phyloP scores from a whole-genome alignment of 768 basidiomycete species.

The Naganishia vaughanmartiniae region DNA sequence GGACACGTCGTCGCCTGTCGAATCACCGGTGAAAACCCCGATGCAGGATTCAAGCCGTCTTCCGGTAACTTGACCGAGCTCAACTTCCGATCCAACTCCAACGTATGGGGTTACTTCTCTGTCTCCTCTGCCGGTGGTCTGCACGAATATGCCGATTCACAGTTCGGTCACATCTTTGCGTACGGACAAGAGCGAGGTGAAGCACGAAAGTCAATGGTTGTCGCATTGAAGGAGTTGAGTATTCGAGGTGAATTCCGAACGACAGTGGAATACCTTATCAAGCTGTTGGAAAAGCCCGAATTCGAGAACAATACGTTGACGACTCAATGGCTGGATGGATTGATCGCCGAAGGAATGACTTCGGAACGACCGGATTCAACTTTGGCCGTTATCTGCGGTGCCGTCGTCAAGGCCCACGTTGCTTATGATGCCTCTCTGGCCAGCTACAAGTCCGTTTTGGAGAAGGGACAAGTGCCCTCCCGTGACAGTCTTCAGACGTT shows the following conservation, averaged over 20 bases:
- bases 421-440: conserved; percentile 82
- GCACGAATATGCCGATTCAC: conserved; percentile 98
- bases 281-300: conserved; percentile 87
- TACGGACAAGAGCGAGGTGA: conserved; percentile 95
- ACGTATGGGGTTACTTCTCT: conserved; percentile 99
- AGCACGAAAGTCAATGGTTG: conserved; percentile 98
- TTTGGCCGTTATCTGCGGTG: conserved; percentile 92
- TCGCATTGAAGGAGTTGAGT: conserved; percentile 94
- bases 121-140: conserved; percentile 91
- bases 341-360: conserved; percentile 95
- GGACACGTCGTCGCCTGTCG: conserved; percentile 98
- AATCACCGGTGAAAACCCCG: conserved; percentile 98
- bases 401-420: conserved; percentile 89
- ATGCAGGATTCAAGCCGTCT: conserved; percentile 98
- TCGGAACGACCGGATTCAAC: conserved; percentile 92
- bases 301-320: conserved; percentile 98
- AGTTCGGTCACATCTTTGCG: conserved; percentile 98
- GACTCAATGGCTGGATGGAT: conserved; percentile 95
- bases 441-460: conserved; percentile 90
- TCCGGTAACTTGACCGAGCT: conserved; percentile 95
- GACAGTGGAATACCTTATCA: conserved; percentile 98
- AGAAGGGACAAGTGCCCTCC: conserved; percentile 96
- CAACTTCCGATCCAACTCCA: conserved; percentile 98
- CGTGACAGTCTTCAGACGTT: conserved; percentile 94
- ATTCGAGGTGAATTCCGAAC: conserved; percentile 99